A percentile compares a stretch with the other conserved stretches of the same genome.
phyloP scores from a whole-genome alignment of 2,329 filamentous ascomycete genomes.

The Aurifilum marmelostoma region DNA sequence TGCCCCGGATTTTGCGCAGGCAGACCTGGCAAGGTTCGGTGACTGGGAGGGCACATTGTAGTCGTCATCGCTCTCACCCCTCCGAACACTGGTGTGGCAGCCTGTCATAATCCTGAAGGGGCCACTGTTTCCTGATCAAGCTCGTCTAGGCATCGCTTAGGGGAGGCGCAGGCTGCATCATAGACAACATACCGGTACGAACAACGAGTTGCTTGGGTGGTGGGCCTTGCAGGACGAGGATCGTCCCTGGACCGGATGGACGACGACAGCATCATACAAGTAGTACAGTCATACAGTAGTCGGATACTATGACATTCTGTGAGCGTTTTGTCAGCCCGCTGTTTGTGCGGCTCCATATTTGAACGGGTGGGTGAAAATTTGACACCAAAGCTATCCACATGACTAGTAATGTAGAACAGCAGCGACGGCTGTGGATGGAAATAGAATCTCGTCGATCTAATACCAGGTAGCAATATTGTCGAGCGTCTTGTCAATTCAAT shows the following conservation, averaged over 20 bases:
- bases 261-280: not conserved
- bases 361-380: not conserved
- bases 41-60: no score
- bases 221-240: not conserved
- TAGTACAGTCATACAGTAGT: not conserved
- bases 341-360: not conserved
- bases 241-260: not conserved
- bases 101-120: not conserved
- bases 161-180: constrained; percentile 6
- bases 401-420: not conserved
- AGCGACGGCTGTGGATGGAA: not conserved
- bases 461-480: not conserved
- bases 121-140: not conserved
- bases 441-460: constrained; percentile 3
- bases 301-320: not conserved
- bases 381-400: constrained; percentile 1
- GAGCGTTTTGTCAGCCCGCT: not conserved
- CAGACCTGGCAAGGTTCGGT: not conserved
- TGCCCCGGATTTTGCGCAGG: not conserved
- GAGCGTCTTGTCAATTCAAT: not conserved
- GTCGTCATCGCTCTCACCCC: not conserved
- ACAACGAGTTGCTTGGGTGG: not conserved
- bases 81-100: constrained; percentile 13
- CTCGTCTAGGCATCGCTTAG: not conserved
- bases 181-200: constrained; percentile 3